Base-by-base conservation (phyloP, 2,329 filamentous ascomycete species). In the Lasiodiplodia gonubiensis region DNA sequence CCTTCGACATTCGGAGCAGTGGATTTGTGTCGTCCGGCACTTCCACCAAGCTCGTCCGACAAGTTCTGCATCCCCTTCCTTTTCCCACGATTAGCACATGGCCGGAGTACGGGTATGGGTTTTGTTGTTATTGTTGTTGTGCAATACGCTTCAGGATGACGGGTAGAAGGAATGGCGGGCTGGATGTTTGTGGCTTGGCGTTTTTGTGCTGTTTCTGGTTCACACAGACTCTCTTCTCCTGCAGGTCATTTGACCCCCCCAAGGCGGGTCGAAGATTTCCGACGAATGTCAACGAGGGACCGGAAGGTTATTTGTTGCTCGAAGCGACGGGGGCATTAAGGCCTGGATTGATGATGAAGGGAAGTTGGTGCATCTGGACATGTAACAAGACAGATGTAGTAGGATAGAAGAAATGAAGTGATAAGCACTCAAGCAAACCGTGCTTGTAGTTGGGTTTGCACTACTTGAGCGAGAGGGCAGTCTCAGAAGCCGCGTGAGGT, bases 341-440 rank as follows among this genome's bases (percentile, higher is more conserved):
- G 55, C 23, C 21, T 37, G 21, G 12, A 46, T 16, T 37, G 59
- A 49, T 12, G 25, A 33, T 12, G 25, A 33, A 51, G 25, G 46
- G 59, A 61, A 51, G 59, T 63, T 63, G 59, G 59, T 4, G 42
- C 46, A 63, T 63, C 59, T 63, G 59, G 59, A 48, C n/a, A 63
- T 63, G 59, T 52, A 48, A 61, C 18, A 49, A 21, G 16, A 35
- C 57, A 51, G 42, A 61, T 49, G 57, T 61, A 18, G 39, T 42
- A 61, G 57, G 57, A 61, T 61, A 49, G 57, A 33, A 35, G 57
- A 49, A 61, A 61, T 49, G 57, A 46, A 60, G n/a, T 48, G 35
- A 48, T 42, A n/a, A 46, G 14, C 14, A 21, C 21, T 46, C 42
- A n/a, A 21, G n/a, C n/a, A 46, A 4, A 21, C 42, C 7, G 42